phyloP scores from a whole-genome alignment of 1,139 yeast species.

The Debaryomyces nepalensis region DNA sequence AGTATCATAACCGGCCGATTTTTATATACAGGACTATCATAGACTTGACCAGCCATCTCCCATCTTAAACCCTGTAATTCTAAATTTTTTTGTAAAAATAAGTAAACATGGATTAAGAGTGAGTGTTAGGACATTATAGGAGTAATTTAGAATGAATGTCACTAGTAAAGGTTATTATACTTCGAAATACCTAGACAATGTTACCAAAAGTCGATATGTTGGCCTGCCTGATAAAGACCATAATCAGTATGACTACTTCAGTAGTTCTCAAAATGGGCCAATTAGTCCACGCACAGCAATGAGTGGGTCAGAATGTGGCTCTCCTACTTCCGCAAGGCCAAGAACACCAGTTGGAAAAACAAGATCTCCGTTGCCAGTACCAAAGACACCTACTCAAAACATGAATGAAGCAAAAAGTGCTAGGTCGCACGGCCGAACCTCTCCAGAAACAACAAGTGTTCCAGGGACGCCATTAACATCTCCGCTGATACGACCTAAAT shows the following conservation, averaged over 20 bases:
- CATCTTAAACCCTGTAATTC: no score
- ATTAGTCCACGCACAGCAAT: slow-evolving; percentile 4
- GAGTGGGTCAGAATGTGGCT: background rate
- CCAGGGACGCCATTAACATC: slow-evolving; percentile 1
- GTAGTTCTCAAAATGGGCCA: background rate
- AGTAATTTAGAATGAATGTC: slow-evolving; percentile 29
- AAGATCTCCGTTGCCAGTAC: background rate
- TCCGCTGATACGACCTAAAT: background rate
- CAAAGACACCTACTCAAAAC: background rate
- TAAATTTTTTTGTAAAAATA: slow-evolving; percentile 1
- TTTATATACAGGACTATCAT: slow-evolving; percentile 7
- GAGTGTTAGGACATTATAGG: background rate
- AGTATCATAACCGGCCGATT: slow-evolving; percentile 6
- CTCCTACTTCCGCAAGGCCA: background rate
- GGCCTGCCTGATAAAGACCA: slow-evolving; percentile 3
- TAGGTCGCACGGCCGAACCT: background rate
- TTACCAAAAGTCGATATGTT: slow-evolving; percentile 5
- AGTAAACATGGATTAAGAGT: background rate
- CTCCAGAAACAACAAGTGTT: background rate
- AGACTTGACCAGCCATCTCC: slow-evolving; percentile 12
- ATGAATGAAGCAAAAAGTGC: slow-evolving; percentile 1
- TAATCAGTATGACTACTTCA: background rate
- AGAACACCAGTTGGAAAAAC: background rate
- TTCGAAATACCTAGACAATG: slow-evolving; percentile 27
- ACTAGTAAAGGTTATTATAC: slow-evolving; percentile 36